Conservation (phyloP, 805 yeast species). For the Metschnikowia borealis region DNA sequence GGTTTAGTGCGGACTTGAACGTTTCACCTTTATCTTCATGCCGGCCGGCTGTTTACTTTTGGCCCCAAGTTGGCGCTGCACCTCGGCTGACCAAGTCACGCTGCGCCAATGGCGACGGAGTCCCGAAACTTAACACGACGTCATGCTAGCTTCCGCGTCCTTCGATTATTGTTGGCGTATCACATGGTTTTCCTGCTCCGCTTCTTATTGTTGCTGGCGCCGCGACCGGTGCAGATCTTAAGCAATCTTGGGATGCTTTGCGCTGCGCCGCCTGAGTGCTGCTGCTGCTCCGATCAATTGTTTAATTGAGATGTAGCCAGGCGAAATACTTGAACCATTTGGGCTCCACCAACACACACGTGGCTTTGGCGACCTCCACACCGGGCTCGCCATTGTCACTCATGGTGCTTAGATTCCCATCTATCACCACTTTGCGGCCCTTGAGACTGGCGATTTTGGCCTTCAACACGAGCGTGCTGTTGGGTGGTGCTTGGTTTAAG, state of each 20-base stretch:
- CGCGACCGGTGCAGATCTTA: neutral
- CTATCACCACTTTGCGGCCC: conserved; percentile 80
- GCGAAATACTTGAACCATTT: conserved; percentile 74
- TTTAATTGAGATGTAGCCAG: conserved; percentile 24
- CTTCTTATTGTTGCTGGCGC: neutral
- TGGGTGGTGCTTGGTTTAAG: conserved; percentile 57
- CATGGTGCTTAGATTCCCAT: conserved; percentile 59
- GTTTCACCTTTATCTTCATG: neutral
- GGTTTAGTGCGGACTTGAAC: no score
- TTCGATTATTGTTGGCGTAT: no score
- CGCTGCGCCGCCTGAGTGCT: neutral
- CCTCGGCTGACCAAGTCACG: neutral
- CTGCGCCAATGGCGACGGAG: neutral
- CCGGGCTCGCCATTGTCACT: conserved; percentile 30
- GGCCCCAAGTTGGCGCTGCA: neutral
- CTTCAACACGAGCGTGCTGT: conserved; percentile 58
- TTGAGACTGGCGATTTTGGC: conserved; percentile 63
- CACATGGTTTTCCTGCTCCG: no score
- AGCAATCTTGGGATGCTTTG: neutral
- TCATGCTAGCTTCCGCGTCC: neutral
- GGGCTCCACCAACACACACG: conserved; percentile 78
- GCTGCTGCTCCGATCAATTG: neutral
- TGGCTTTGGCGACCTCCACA: conserved; percentile 53
- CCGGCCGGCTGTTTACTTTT: neutral
- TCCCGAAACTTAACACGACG: neutral